These are phyloP conservation scores for Passiflora organensis DNA, from an alignment of 345 rosid species.

Conservation along the genomic window DNA sequence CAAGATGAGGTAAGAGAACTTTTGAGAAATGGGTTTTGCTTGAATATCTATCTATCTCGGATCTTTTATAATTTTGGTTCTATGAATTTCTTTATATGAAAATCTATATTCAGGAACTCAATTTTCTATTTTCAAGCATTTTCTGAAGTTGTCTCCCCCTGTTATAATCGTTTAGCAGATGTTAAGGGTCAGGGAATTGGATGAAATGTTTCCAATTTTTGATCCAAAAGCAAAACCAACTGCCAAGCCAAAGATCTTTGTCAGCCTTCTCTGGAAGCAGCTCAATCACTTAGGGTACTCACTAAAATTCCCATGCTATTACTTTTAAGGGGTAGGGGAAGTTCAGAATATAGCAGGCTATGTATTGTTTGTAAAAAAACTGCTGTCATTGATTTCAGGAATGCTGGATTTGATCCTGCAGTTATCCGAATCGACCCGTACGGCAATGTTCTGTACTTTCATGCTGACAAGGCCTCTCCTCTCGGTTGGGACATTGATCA, in stretches of 20 bases:
- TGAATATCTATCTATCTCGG: not conserved
- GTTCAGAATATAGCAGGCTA: not conserved
- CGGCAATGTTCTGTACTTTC: slow-evolving; percentile 84
- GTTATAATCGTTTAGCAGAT: too few species aligned
- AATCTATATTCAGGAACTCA: too few species aligned
- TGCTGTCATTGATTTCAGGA: slow-evolving; percentile 39
- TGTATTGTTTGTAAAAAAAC: slow-evolving; percentile 6
- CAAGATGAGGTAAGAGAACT: slow-evolving; percentile 49
- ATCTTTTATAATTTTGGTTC: slow-evolving; percentile 40
- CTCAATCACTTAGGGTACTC: slow-evolving; percentile 83
- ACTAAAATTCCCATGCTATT: not conserved
- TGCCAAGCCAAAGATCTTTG: slow-evolving; percentile 59
- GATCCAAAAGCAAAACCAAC: slow-evolving; percentile 70
- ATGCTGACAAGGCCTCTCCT: slow-evolving; percentile 94
- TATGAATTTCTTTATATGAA: too few species aligned
- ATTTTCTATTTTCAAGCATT: too few species aligned
- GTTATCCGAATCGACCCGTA: slow-evolving; percentile 78
- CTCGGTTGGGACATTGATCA: slow-evolving; percentile 95
- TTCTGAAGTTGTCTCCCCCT: too few species aligned
- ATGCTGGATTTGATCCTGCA: slow-evolving; percentile 94
- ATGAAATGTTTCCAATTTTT: slow-evolving; percentile 56
- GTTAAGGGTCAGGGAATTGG: slow-evolving; percentile 51
- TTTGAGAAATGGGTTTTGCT: too few species aligned
- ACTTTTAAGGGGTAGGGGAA: not conserved
- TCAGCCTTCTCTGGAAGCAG: slow-evolving; percentile 85